Base-by-base conservation (phyloP, 495 filamentous ascomycete genomes). In the Cladorrhinum samala region DNA sequence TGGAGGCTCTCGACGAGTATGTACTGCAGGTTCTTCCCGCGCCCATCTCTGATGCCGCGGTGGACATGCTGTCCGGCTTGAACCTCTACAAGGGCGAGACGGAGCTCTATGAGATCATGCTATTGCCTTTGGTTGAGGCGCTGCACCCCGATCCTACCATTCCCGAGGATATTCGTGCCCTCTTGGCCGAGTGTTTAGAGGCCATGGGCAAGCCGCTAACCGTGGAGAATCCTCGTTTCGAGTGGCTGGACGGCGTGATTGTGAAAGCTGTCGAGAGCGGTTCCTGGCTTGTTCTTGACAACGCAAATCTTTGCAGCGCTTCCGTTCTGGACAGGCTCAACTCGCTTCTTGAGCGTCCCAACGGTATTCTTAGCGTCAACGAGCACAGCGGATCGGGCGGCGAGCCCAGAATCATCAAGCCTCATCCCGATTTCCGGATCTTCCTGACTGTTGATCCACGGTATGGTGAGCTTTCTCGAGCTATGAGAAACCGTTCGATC, bases 301-400 rank as follows among this genome's bases (percentile, higher is more conserved):
- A 97, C 72, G 92, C 94, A 46, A 99, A 99, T 61, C 76, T 97
- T 14, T 99, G 94, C 66, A 95, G 84, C 59, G 82, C 92, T 4
- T 96, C 93, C 3, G 92, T 97, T 9, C 81, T 99, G 2, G 94
- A 99, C 65, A 79, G 94, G 60, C 68, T 99, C 57, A 99, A 99
- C 63, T 96, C 94, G 0, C 71, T 99, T 33, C 84, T 96, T 1
- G 94, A 99, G 67, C 57, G 67, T 5, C 88, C 88, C 1, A 86
- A 91, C 62, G 94, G 94, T 8, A 78, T 79, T 48, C 75, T 99
- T 17, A 88, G 85, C 60, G 84, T 99, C 57, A 96, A 95, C 58
- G 94, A 97, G 61, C 91, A 97, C 66, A 85, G 84, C 50, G 85
- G 80, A 27, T 79, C 83, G 17, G 83, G 92, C 66, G 94, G 93